phyloP scores from a whole-genome alignment of 139 green algal species.

The Chlorella sp. region DNA sequence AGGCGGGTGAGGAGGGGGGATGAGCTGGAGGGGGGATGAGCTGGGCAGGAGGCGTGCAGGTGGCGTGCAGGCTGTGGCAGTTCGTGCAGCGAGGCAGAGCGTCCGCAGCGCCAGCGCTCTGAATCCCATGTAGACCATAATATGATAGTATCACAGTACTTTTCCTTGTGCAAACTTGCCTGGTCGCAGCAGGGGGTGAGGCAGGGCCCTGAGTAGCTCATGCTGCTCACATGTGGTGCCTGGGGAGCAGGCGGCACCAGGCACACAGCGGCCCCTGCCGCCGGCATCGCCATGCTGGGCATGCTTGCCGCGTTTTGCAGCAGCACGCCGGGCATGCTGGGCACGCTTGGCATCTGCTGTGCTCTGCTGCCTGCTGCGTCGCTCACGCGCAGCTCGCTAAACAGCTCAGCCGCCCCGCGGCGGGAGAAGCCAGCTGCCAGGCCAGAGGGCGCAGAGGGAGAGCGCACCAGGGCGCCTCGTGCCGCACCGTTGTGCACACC shows the following conservation, averaged over 20 bases:
- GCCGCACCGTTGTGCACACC: no score
- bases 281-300: background rate
- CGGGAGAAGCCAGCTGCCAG: no score
- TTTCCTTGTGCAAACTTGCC: background rate
- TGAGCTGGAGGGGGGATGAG: background rate
- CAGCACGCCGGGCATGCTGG: background rate
- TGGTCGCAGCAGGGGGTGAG: conserved; percentile 27
- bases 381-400: no score
- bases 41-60: background rate
- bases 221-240: background rate
- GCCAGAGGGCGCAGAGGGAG: no score
- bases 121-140: no score
- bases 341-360: background rate
- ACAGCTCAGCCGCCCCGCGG: no score
- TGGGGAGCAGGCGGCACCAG: no score
- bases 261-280: background rate
- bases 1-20: background rate
- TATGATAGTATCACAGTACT: no score
- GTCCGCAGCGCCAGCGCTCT: no score
- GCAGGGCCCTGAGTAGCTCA: background rate
- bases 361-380: no score
- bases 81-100: no score
- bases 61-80: background rate
- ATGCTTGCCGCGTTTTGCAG: background rate
- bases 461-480: no score